Evolutionary conservation across 192 early-diverging fungal genomes (phyloP).

Genomic region (Coemansia sp.): DNA sequence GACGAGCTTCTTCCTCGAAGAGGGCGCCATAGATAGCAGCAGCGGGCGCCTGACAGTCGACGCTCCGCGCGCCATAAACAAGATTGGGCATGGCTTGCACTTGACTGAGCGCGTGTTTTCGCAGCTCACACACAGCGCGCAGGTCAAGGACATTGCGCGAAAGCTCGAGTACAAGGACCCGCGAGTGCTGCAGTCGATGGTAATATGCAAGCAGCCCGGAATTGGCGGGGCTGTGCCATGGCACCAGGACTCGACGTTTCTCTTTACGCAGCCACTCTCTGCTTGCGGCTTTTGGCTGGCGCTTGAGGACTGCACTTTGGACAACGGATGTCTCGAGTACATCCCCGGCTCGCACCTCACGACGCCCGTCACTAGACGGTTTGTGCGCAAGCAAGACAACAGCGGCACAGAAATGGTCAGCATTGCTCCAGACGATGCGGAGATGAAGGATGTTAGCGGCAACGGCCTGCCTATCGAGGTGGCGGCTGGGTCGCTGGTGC

Average conservation of each 20-base stretch:
- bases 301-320: conserved; percentile 84
- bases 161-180: conserved; percentile 72
- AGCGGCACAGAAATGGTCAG: conserved; percentile 40
- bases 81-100: conserved; percentile 90
- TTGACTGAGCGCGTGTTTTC: conserved; percentile 76
- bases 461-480: conserved; percentile 30
- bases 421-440: conserved; percentile 19
- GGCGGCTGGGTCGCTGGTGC: conserved; percentile 71
- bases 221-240: conserved; percentile 73
- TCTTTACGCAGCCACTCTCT: conserved; percentile 85
- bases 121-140: conserved; percentile 62
- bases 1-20: conserved; percentile 87
- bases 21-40: conserved; percentile 67
- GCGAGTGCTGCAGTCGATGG: conserved; percentile 85
- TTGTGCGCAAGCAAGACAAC: conserved; percentile 31
- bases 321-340: conserved; percentile 88
- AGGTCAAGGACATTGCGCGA: conserved; percentile 60
- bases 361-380: conserved; percentile 39
- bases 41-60: conserved; percentile 65
- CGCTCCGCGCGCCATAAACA: conserved; percentile 77
- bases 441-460: background rate
- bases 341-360: conserved; percentile 82
- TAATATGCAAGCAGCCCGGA: conserved; percentile 81
- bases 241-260: conserved; percentile 92
- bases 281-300: conserved; percentile 92